A percentile compares a stretch with the other conserved stretches of the same genome.
These are phyloP conservation scores for Scheffersomyces lignosus DNA, from an alignment of 805 yeast genomes.

Conservation along the genomic window DNA sequence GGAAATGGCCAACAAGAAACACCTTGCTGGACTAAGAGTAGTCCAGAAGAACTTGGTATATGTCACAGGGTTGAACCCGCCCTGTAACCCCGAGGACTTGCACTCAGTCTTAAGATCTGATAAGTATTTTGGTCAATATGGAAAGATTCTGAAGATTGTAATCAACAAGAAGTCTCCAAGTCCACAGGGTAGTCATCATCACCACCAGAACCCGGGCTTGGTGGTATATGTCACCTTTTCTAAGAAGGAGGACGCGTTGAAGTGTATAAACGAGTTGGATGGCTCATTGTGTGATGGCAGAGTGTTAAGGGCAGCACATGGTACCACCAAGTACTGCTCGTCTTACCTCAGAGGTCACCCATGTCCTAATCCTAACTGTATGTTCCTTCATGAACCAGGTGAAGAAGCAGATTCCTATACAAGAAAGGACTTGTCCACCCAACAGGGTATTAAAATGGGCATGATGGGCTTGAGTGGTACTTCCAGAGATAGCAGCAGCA, in stretches of 20 bases:
- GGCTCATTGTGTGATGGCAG: conserved; percentile 93
- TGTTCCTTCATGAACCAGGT: conserved; percentile 99
- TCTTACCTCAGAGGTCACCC: conserved; percentile 91
- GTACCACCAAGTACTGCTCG: conserved; percentile 98
- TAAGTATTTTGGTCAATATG: conserved; percentile 97
- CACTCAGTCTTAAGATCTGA: conserved; percentile 82
- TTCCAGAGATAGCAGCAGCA: conserved; percentile 13
- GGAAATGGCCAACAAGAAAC: conserved; percentile 81
- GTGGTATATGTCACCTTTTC: conserved; percentile 96
- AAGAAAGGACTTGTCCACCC: conserved; percentile 81
- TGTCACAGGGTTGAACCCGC: conserved; percentile 92
- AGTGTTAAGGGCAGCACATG: conserved; percentile 90
- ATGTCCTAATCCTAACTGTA: conserved; percentile 98
- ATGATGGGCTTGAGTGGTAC: conserved; percentile 34
- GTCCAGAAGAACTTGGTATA: conserved; percentile 96
- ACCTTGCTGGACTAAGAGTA: conserved; percentile 96
- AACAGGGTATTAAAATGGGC: conserved; percentile 62
- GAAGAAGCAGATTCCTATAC: conserved; percentile 98
- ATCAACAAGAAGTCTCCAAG: conserved; percentile 74
- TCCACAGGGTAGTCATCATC: conserved; percentile 21
- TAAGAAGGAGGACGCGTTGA: conserved; percentile 90
- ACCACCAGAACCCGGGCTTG: conserved; percentile 67
- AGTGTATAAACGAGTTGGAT: conserved; percentile 87
- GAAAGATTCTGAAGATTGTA: conserved; percentile 90
- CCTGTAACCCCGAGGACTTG: conserved; percentile 77